Evolutionary conservation across 768 basidiomycete genomes (phyloP).

Genomic region (Thelephora aurantiotincta): DNA sequence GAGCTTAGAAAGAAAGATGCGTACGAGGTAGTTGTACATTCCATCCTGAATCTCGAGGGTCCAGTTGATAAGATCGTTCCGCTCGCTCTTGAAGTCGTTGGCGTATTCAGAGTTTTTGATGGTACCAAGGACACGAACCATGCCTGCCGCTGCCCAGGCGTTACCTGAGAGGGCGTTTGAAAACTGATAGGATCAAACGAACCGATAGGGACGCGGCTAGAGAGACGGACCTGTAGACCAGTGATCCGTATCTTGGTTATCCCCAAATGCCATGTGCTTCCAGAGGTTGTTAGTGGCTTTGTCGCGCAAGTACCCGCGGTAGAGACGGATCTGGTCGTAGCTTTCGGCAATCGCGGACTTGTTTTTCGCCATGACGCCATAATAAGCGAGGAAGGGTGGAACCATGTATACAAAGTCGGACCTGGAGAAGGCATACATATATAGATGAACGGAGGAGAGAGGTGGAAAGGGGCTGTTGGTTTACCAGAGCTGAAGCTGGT

Average conservation of each 20-base stretch:
- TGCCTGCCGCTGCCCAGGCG: slow-evolving; percentile 82
- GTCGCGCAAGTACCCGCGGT: slow-evolving; percentile 52
- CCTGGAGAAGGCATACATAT: slow-evolving; percentile 24
- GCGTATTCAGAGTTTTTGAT: slow-evolving; percentile 49
- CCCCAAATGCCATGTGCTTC: slow-evolving; percentile 61
- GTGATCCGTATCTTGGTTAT: slow-evolving; percentile 41
- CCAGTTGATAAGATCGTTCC: slow-evolving; percentile 50
- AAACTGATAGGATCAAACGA: slow-evolving; percentile 1
- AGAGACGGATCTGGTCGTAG: slow-evolving; percentile 48
- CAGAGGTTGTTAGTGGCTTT: slow-evolving; percentile 38
- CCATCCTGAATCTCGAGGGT: slow-evolving; percentile 57
- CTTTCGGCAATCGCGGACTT: slow-evolving; percentile 44
- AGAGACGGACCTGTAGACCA: slow-evolving; percentile 59
- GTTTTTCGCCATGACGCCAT: slow-evolving; percentile 51
- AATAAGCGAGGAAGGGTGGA: slow-evolving; percentile 79
- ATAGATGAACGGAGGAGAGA: background rate
- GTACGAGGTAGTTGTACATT: slow-evolving; percentile 48
- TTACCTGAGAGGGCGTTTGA: slow-evolving; percentile 41
- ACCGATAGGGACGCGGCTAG: background rate
- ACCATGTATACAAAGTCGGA: slow-evolving; percentile 77
- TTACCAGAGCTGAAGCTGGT: slow-evolving; percentile 62
- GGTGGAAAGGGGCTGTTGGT: slow-evolving; percentile 7
- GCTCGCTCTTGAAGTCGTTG: slow-evolving; percentile 31
- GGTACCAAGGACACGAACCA: slow-evolving; percentile 69
- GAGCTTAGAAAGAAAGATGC: slow-evolving; percentile 15